phyloP scores from a whole-genome alignment of 768 basidiomycete genomes.

The Russula vinacea region DNA sequence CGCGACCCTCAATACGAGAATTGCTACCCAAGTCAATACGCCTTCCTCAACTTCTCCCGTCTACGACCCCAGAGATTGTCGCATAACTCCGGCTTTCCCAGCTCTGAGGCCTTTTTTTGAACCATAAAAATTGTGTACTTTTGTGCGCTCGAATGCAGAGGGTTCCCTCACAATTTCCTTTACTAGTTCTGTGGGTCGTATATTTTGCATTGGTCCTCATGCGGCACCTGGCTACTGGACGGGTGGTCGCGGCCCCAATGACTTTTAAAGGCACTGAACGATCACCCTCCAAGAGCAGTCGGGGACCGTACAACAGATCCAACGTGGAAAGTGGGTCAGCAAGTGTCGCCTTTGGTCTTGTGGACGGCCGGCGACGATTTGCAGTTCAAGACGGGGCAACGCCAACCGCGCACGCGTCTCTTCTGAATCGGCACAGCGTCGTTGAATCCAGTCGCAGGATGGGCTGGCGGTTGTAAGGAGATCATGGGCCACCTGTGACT shows the following conservation, averaged over 20 bases:
- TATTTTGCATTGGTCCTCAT: not conserved
- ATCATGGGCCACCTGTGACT: not conserved
- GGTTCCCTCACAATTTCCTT: not conserved
- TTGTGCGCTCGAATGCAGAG: not conserved
- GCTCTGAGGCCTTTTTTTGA: not conserved
- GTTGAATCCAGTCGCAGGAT: not conserved
- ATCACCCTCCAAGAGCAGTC: conserved; percentile 16
- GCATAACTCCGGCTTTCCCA: not conserved
- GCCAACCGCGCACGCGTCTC: not conserved
- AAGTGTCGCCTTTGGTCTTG: conserved; percentile 13
- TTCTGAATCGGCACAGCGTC: not conserved
- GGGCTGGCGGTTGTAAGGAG: not conserved
- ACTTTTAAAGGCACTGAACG: not conserved
- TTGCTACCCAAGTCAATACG: not conserved
- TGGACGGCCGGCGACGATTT: not conserved
- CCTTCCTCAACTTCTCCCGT: not conserved
- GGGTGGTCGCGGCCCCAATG: not conserved
- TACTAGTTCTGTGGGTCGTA: conserved; percentile 1
- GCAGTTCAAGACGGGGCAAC: not conserved
- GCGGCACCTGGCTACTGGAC: not conserved
- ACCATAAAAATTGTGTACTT: not conserved
- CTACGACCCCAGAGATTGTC: conserved; percentile 1
- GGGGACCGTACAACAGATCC: not conserved
- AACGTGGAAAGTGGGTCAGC: not conserved
- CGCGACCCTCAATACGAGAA: not conserved